Evolutionary conservation across 2,329 filamentous ascomycete species (phyloP).

Genomic region (Chlorencoelia australis): DNA sequence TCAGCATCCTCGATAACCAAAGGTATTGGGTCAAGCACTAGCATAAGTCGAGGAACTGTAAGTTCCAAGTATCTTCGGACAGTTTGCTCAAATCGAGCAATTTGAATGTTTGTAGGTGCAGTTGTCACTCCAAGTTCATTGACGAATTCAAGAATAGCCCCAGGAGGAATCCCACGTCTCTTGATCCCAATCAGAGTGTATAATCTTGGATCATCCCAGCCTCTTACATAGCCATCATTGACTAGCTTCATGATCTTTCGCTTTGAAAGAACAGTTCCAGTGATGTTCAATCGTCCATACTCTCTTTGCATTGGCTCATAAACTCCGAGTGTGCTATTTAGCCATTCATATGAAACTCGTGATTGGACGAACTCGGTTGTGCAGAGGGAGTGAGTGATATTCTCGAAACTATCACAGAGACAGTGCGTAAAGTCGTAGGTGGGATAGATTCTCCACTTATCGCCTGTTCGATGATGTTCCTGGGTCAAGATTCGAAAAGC

Average conservation of each 20-base stretch:
- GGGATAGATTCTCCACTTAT: constrained; percentile 86
- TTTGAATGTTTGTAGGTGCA: constrained; percentile 67
- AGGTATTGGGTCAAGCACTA: constrained; percentile 76
- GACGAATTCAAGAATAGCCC: constrained; percentile 80
- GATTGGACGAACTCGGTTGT: constrained; percentile 86
- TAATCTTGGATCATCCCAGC: constrained; percentile 85
- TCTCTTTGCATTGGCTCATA: constrained; percentile 94
- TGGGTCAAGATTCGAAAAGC: constrained; percentile 79
- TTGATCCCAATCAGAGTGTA: constrained; percentile 80
- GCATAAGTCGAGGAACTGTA: constrained; percentile 80
- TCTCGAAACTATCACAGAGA: constrained; percentile 84
- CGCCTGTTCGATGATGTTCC: constrained; percentile 67
- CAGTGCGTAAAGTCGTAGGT: constrained; percentile 92
- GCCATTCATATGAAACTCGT: constrained; percentile 80
- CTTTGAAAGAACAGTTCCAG: constrained; percentile 80
- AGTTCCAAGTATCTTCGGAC: constrained; percentile 80
- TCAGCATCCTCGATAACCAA: constrained; percentile 72
- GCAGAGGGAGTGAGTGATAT: constrained; percentile 84
- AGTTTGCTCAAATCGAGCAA: constrained; percentile 72
- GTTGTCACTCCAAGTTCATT: constrained; percentile 89
- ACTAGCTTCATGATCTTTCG: constrained; percentile 74
- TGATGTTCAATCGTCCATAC: constrained; percentile 67
- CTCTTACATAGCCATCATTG: constrained; percentile 64
- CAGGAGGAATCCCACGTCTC: constrained; percentile 76
- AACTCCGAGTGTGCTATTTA: constrained; percentile 71